Conservation (phyloP, 2,329 filamentous ascomycete species). For the Cercospora sp. region DNA sequence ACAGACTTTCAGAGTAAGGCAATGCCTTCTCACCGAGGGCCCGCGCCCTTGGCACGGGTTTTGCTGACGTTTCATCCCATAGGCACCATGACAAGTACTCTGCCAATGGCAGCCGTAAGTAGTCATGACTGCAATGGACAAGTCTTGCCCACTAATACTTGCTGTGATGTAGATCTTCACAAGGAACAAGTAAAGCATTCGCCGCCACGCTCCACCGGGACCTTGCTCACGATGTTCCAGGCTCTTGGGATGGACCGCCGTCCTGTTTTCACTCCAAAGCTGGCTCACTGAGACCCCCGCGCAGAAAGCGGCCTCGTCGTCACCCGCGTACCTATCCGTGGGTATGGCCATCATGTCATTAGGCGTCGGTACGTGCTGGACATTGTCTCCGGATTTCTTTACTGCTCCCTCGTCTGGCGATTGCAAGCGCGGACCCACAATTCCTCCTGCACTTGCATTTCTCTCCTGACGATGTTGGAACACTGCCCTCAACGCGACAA, state of each 20-base stretch:
- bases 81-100: constrained; percentile 69
- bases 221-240: constrained; percentile 40
- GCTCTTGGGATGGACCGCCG: constrained; percentile 68
- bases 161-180: constrained; percentile 69
- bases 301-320: constrained; percentile 62
- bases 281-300: constrained; percentile 76
- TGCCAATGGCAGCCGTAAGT: constrained; percentile 85
- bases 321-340: constrained; percentile 73
- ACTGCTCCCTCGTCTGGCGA: background rate
- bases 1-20: constrained; percentile 65
- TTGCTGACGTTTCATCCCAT: constrained; percentile 40
- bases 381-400: background rate
- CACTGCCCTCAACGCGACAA: background rate
- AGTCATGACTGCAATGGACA: constrained; percentile 22
- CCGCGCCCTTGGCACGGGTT: background rate
- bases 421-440: background rate
- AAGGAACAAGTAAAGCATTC: constrained; percentile 68
- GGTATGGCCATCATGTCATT: constrained; percentile 66
- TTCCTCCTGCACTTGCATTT: background rate
- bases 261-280: constrained; percentile 71
- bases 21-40: background rate
- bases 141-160: constrained; percentile 24
- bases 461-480: background rate
- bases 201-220: background rate
- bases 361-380: constrained; percentile 43